Evolutionary conservation across 2,329 filamentous ascomycete genomes (phyloP).

Genomic region (Dactylellina cionopaga): DNA sequence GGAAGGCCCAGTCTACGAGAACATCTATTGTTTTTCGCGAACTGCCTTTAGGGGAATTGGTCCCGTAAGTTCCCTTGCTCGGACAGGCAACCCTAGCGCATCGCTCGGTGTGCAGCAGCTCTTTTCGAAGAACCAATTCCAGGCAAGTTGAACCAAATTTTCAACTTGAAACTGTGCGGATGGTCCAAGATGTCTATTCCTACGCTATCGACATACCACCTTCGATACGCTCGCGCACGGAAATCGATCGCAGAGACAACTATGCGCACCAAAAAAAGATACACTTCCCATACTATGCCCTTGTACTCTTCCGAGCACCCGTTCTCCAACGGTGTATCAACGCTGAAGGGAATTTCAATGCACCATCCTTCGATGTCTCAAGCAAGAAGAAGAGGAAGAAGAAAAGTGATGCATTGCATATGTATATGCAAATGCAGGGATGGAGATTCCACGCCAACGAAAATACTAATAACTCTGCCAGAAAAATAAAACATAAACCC

Average conservation of each 20-base stretch:
- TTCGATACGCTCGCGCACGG: constrained; percentile 4
- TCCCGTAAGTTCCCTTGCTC: constrained; percentile 48
- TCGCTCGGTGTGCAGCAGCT: constrained; percentile 28
- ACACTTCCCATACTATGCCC: constrained; percentile 19
- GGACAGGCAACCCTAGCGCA: constrained; percentile 31
- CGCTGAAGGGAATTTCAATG: constrained; percentile 34
- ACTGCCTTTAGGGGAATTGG: constrained; percentile 51
- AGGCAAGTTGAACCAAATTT: constrained; percentile 52
- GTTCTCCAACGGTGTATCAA: constrained; percentile 46
- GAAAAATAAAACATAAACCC: constrained; percentile 45
- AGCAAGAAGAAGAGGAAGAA: constrained; percentile 22
- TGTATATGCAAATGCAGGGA: constrained; percentile 49
- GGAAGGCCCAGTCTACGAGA: background rate
- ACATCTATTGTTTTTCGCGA: constrained; percentile 31
- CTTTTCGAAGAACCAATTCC: constrained; percentile 33
- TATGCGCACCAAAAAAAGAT: constrained; percentile 44
- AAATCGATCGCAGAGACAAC: constrained; percentile 20
- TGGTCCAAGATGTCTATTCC: constrained; percentile 28
- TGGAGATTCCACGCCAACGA: constrained; percentile 48
- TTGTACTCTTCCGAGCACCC: constrained; percentile 43
- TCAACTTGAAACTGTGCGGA: constrained; percentile 50
- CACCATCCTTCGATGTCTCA: constrained; percentile 34
- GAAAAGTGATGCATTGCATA: constrained; percentile 5
- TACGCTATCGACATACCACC: constrained; percentile 36
- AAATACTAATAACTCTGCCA: constrained; percentile 26